Conservation (phyloP, 441 rosid species). For the Gossypium trilobum region DNA sequence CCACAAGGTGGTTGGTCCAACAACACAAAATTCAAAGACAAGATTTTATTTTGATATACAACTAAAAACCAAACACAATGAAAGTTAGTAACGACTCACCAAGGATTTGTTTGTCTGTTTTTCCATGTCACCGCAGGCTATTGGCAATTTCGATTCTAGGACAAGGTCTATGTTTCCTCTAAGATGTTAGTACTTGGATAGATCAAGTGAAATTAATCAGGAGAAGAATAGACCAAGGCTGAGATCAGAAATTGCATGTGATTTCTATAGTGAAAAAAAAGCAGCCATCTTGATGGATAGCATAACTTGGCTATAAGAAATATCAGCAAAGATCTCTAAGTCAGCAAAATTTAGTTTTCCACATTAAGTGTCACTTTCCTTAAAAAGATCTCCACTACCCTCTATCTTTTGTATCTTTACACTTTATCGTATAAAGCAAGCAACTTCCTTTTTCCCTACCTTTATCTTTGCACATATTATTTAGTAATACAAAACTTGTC, state of each 20-base stretch:
- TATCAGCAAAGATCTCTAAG: neutral
- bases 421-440: conserved; percentile 2
- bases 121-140: neutral
- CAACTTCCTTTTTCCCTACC: neutral
- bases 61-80: neutral
- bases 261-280: neutral
- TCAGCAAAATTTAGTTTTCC: neutral
- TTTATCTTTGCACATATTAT: conserved; percentile 6
- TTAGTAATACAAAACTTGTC: neutral
- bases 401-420: neutral
- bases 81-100: neutral
- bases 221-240: neutral
- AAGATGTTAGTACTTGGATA: neutral
- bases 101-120: neutral
- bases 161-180: neutral
- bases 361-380: conserved; percentile 2
- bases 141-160: conserved; percentile 2
- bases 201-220: neutral
- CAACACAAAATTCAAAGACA: neutral
- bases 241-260: neutral
- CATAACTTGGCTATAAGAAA: neutral
- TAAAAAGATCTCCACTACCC: conserved; percentile 1
- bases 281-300: neutral
- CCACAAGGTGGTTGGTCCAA: neutral
- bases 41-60: neutral